Evolutionary conservation across 768 basidiomycete genomes (phyloP).

Genomic region (Suillus tomentosus): DNA sequence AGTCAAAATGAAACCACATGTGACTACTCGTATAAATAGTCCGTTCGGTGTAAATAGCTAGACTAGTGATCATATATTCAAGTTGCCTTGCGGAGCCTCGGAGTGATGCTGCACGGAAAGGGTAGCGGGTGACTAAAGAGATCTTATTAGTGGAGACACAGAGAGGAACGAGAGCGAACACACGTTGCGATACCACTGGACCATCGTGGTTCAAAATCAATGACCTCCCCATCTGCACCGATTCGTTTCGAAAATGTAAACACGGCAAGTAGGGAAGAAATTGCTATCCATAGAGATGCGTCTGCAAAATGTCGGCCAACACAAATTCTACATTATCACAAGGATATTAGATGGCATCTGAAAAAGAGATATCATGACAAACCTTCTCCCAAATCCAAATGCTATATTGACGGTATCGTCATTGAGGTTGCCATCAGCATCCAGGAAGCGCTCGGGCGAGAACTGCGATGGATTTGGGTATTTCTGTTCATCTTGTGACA

Average conservation of each 20-base stretch:
- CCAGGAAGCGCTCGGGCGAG: slow-evolving; percentile 34
- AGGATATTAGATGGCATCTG: background rate
- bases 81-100: slow-evolving; percentile 10
- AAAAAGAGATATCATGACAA: slow-evolving; percentile 1
- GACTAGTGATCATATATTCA: background rate
- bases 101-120: slow-evolving; percentile 19
- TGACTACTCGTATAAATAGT: background rate
- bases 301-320: slow-evolving; percentile 29
- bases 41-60: background rate
- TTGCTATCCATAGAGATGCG: slow-evolving; percentile 30
- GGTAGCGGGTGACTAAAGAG: slow-evolving; percentile 19
- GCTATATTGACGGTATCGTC: slow-evolving; percentile 21
- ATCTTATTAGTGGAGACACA: slow-evolving; percentile 1
- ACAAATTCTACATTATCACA: slow-evolving; percentile 20
- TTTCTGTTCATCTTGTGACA: slow-evolving; percentile 32
- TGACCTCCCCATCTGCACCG: slow-evolving; percentile 25
- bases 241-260: slow-evolving; percentile 30
- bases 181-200: slow-evolving; percentile 22
- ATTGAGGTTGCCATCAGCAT: slow-evolving; percentile 23
- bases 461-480: slow-evolving; percentile 37
- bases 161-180: background rate
- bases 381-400: slow-evolving; percentile 33
- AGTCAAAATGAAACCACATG: background rate
- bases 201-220: slow-evolving; percentile 22
- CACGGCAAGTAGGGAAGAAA: slow-evolving; percentile 29